These are phyloP conservation scores for Papilionanthe hybrid DNA, from an alignment of 116 monocot genomes.

Conservation along the genomic window DNA sequence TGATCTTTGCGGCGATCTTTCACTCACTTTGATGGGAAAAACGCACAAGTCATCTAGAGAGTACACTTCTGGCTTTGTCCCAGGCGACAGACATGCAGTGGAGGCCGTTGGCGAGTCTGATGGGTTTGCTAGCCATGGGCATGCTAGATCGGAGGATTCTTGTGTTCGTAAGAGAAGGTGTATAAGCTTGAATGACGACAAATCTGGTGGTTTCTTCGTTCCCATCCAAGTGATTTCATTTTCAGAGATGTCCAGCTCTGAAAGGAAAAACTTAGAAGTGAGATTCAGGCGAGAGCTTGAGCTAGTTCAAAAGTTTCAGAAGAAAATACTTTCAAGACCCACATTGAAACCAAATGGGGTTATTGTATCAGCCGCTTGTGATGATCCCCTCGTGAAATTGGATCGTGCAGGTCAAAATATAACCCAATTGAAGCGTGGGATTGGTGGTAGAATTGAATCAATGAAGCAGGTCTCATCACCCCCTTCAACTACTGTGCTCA, in stretches of 20 bases:
- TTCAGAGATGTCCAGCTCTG: constrained; percentile 32
- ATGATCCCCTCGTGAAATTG: constrained; percentile 20
- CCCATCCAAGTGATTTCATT: constrained; percentile 43
- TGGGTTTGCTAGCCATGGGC: constrained; percentile 60
- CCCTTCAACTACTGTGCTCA: constrained; percentile 8
- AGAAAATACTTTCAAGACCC: constrained; percentile 22
- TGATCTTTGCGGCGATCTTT: constrained; percentile 10
- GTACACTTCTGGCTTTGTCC: constrained; percentile 52
- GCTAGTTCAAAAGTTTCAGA: constrained; percentile 50
- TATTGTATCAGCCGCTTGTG: constrained; percentile 32
- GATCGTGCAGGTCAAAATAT: constrained; percentile 14
- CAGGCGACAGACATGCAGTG: constrained; percentile 62
- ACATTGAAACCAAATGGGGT: constrained; percentile 16
- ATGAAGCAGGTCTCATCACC: constrained; percentile 17
- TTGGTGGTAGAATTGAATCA: constrained; percentile 39
- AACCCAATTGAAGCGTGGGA: constrained; percentile 27
- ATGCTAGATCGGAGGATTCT: constrained; percentile 64
- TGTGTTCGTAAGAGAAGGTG: constrained; percentile 66
- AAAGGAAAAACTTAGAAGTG: constrained; percentile 39
- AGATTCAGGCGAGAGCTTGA: constrained; percentile 50
- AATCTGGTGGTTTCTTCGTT: constrained; percentile 33
- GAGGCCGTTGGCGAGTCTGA: constrained; percentile 81
- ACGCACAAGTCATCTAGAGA: constrained; percentile 58
- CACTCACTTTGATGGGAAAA: constrained; percentile 66
- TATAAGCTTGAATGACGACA: constrained; percentile 49